Evolutionary conservation across 2,329 filamentous ascomycete genomes (phyloP).

Genomic region (Laburnicola sp.): DNA sequence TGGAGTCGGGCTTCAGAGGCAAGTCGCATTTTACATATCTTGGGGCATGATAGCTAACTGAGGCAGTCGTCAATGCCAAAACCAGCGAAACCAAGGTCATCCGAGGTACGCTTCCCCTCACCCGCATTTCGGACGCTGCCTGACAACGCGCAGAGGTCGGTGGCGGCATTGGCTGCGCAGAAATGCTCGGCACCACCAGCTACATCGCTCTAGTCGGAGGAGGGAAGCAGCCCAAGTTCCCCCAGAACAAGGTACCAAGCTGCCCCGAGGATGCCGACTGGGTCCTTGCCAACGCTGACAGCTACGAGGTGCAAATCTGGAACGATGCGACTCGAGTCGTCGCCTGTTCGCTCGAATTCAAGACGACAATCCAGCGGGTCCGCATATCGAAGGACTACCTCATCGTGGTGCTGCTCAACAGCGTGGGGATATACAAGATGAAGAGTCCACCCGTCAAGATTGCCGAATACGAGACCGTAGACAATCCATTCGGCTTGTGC

Average conservation of each 20-base stretch:
- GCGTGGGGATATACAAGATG: constrained; percentile 79
- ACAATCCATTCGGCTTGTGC: constrained; percentile 81
- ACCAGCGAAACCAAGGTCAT: constrained; percentile 36
- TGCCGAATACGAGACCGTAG: constrained; percentile 79
- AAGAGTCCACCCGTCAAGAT: constrained; percentile 70
- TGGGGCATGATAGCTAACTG: constrained; percentile 16
- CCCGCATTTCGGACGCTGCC: background rate
- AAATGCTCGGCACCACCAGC: constrained; percentile 85
- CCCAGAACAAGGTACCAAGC: constrained; percentile 75
- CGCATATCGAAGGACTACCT: constrained; percentile 76
- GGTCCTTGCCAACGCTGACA: constrained; percentile 36
- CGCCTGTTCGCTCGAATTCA: constrained; percentile 75
- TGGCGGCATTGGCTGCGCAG: constrained; percentile 77
- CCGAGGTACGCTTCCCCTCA: constrained; percentile 26
- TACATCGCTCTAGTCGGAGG: constrained; percentile 89
- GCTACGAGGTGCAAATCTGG: constrained; percentile 79
- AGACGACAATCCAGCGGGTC: constrained; percentile 78
- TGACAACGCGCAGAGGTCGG: constrained; percentile 37
- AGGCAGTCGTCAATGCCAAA: constrained; percentile 36
- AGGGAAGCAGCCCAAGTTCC: constrained; percentile 80
- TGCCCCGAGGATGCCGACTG: constrained; percentile 30
- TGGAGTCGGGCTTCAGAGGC: constrained; percentile 86
- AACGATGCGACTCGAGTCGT: constrained; percentile 79
- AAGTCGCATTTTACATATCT: constrained; percentile 44
- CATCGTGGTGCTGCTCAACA: constrained; percentile 79